phyloP scores from a whole-genome alignment of 2,329 filamentous ascomycete species.

The Rachicladosporium sp. region DNA sequence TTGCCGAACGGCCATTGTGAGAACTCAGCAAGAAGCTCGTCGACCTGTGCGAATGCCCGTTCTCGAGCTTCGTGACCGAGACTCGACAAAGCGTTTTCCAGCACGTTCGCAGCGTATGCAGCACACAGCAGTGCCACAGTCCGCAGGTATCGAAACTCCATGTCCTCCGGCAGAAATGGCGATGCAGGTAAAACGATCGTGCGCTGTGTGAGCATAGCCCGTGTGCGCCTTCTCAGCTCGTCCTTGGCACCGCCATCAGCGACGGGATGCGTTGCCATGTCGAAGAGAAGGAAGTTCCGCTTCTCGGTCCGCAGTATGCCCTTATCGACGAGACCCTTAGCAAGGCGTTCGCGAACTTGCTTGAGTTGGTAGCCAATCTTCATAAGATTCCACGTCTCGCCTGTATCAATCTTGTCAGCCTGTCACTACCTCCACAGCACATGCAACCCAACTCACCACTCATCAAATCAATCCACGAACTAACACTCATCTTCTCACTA shows the following conservation, averaged over 20 bases:
- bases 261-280: constrained; percentile 98
- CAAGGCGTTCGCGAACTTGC: constrained; percentile 92
- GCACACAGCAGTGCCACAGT: constrained; percentile 96
- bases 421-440: not conserved
- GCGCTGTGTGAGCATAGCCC: constrained; percentile 82
- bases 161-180: constrained; percentile 83
- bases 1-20: constrained; percentile 94
- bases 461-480: constrained; percentile 98
- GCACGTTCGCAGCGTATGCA: constrained; percentile 91
- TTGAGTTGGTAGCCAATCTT: constrained; percentile 99
- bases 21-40: constrained; percentile 90
- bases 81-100: constrained; percentile 89
- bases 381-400: constrained; percentile 99
- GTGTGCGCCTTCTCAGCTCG: constrained; percentile 84
- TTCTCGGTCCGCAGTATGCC: constrained; percentile 97
- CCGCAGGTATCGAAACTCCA: constrained; percentile 85
- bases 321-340: constrained; percentile 96
- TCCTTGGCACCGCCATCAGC: constrained; percentile 95
- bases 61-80: constrained; percentile 90
- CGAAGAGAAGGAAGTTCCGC: constrained; percentile 97
- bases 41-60: constrained; percentile 89
- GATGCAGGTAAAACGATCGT: constrained; percentile 80
- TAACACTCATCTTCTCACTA: constrained; percentile 99
- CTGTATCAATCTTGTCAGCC: constrained; percentile 36
- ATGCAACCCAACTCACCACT: constrained; percentile 56